Percentiles rank a stretch among this genome's conserved stretches.
Evolutionary conservation across 2,329 filamentous ascomycete species (phyloP).

Genomic region (Alternaria viburni): DNA sequence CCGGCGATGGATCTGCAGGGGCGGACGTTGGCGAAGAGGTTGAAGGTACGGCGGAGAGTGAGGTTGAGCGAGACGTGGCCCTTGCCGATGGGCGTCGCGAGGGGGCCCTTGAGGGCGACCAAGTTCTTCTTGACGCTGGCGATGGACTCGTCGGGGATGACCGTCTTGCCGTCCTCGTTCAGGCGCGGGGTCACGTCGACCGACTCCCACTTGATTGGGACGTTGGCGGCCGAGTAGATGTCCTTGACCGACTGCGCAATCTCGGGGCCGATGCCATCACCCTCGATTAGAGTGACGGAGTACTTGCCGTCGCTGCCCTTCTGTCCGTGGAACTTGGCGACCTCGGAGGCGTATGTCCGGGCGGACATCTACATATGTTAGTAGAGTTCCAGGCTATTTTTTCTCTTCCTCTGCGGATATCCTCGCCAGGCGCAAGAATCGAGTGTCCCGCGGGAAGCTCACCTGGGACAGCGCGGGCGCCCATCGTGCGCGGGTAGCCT

Average conservation of each 20-base stretch:
- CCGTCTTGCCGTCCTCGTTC: constrained; percentile 93
- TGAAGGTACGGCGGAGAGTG: constrained; percentile 97
- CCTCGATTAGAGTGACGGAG: constrained; percentile 96
- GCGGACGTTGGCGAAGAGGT: constrained; percentile 98
- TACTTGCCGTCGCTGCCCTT: constrained; percentile 93
- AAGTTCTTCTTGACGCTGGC: constrained; percentile 93
- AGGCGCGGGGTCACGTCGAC: constrained; percentile 94
- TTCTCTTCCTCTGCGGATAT: neutral
- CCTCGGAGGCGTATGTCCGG: constrained; percentile 65
- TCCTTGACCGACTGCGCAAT: constrained; percentile 98
- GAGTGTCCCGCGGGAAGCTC: constrained; percentile 36
- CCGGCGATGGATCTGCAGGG: constrained; percentile 96
- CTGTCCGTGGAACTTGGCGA: constrained; percentile 91
- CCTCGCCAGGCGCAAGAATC: neutral
- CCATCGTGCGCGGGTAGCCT: constrained; percentile 59
- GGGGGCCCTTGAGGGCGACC: constrained; percentile 96
- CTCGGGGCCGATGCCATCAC: constrained; percentile 97
- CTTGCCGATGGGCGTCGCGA: constrained; percentile 98
- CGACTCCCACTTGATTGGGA: constrained; percentile 95
- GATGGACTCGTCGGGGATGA: constrained; percentile 91
- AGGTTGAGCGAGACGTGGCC: constrained; percentile 99
- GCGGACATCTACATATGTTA: constrained; percentile 29
- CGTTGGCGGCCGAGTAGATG: constrained; percentile 95
- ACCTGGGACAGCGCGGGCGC: constrained; percentile 64
- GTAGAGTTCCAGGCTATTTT: constrained; percentile 5